phyloP scores from a whole-genome alignment of 2,329 filamentous ascomycete species.

The Ramularia endophylla region DNA sequence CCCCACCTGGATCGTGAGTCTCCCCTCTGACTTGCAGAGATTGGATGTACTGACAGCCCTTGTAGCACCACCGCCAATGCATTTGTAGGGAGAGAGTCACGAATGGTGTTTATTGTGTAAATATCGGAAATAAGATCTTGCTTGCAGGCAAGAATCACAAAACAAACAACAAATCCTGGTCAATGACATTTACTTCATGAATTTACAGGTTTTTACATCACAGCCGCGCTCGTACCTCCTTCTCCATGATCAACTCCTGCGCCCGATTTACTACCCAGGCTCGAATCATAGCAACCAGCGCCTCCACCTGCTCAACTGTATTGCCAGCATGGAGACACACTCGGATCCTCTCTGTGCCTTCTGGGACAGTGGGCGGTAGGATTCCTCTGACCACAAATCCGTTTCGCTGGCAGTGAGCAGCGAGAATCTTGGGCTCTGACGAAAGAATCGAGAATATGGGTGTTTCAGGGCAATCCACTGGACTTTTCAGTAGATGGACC shows the following conservation, averaged over 20 bases:
- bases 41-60: conserved; percentile 3
- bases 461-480: conserved; percentile 42
- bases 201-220: conserved; percentile 1
- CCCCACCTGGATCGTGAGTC: conserved; percentile 73
- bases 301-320: conserved; percentile 51
- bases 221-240: conserved; percentile 8
- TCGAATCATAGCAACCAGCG: conserved; percentile 44
- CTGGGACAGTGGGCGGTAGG: conserved; percentile 62
- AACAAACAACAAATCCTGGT: not conserved
- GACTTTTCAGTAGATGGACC: conserved; percentile 25
- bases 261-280: conserved; percentile 39
- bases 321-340: conserved; percentile 66
- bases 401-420: conserved; percentile 52
- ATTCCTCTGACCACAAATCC: conserved; percentile 60
- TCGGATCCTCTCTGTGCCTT: conserved; percentile 57
- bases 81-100: conserved; percentile 28
- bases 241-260: conserved; percentile 2
- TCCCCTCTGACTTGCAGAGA: not conserved
- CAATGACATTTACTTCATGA: too few relatives aligned
- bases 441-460: conserved; percentile 62
- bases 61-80: conserved; percentile 48
- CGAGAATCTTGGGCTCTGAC: conserved; percentile 51
- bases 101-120: conserved; percentile 17
- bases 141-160: not conserved
- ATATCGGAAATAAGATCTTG: conserved; percentile 10